Evolutionary conservation across 2,329 filamentous ascomycete genomes (phyloP).

Genomic region (Cordyceps farinosa): DNA sequence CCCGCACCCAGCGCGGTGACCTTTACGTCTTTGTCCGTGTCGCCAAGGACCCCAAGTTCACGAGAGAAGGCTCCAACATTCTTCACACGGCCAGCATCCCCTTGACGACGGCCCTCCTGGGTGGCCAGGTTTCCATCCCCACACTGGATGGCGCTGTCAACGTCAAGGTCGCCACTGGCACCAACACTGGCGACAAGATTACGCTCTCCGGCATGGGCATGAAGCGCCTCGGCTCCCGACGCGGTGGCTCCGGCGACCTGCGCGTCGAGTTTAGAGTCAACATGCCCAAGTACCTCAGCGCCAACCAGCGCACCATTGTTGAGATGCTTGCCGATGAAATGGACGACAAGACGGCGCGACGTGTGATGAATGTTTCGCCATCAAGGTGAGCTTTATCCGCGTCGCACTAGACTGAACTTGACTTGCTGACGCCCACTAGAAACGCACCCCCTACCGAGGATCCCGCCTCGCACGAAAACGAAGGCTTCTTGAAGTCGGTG

Average conservation of each 20-base stretch:
- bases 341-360: constrained; percentile 84
- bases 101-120: constrained; percentile 86
- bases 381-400: constrained; percentile 13
- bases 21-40: constrained; percentile 89
- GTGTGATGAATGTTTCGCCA: constrained; percentile 75
- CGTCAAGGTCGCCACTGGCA: constrained; percentile 87
- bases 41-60: constrained; percentile 85
- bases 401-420: neutral
- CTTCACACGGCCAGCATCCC: constrained; percentile 89
- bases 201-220: constrained; percentile 90
- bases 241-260: constrained; percentile 71
- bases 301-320: constrained; percentile 86
- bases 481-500: constrained; percentile 87
- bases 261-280: constrained; percentile 90
- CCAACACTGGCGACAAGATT: constrained; percentile 86
- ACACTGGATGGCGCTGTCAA: constrained; percentile 88
- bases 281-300: constrained; percentile 91
- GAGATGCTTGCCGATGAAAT: constrained; percentile 98
- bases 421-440: constrained; percentile 3
- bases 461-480: constrained; percentile 63
- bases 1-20: constrained; percentile 72
- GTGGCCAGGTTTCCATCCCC: constrained; percentile 84
- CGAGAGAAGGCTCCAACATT: constrained; percentile 81
- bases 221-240: constrained; percentile 72
- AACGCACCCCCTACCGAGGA: constrained; percentile 24